Base-by-base conservation (phyloP, 495 filamentous ascomycete genomes). In the Xylaria longipes region DNA sequence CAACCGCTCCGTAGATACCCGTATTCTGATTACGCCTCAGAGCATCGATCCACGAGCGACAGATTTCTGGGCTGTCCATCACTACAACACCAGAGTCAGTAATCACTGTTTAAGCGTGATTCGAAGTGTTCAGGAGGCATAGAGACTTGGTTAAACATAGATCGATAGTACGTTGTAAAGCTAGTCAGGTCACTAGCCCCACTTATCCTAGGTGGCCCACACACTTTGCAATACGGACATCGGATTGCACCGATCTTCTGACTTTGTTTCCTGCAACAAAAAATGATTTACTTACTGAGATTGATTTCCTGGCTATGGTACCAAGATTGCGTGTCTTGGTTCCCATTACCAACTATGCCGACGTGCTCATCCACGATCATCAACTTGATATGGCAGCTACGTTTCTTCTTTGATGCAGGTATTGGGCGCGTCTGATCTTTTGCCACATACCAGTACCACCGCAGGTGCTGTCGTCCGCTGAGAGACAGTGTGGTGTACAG, bases 251-350 rank as follows among this genome's bases (percentile, higher is more conserved):
- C n/a, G n/a, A n/a, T n/a, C n/a, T n/a, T n/a, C n/a, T n/a, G n/a
- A n/a, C n/a, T n/a, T n/a, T n/a, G n/a, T n/a, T n/a, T n/a, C n/a
- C n/a, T n/a, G n/a, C n/a, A n/a, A n/a, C n/a, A n/a, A n/a, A n/a
- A 31, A 61, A 39, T 25, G 5, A 61, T 8, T 31, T 58, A 35
- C 60, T 63, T 63, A 63, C 60, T 69, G 33, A 69, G 39, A 74
- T 95, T 95, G 68, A 91, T 85, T 76, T 95, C 92, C 78, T 93
- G 91, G 45, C 85, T 88, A 76, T 95, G 92, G 72, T 84, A 94
- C 88, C 90, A 95, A 70, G 85, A 88, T 81, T 95, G 92, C n/a
- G 92, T 93, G 67, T 95, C 92, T 75, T 92, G 89, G 76, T 95
- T 95, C 1, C 92, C 92, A 72, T 88, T 92, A 7, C 92, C 91